A percentile compares a stretch with the other conserved stretches of the same genome.
Evolutionary conservation across 768 basidiomycete species (phyloP).

Genomic region (Naganishia vaughanmartiniae): DNA sequence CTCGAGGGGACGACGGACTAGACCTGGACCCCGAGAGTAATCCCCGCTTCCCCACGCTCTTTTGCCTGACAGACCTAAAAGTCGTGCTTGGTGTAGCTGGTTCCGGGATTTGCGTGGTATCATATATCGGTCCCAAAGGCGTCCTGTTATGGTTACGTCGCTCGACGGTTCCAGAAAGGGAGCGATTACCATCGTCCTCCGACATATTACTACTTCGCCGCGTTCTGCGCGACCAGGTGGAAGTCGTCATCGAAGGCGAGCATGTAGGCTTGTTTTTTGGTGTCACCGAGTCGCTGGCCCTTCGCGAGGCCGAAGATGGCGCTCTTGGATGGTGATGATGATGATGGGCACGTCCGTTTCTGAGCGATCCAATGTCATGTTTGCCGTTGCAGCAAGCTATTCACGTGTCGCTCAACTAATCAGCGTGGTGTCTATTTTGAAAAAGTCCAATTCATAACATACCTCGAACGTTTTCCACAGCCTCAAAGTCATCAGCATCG

Average conservation of each 20-base stretch:
- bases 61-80: conserved; percentile 1
- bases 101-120: conserved; percentile 7
- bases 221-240: conserved; percentile 10
- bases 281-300: neutral
- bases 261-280: conserved; percentile 11
- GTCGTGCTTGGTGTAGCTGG: conserved; percentile 6
- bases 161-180: neutral
- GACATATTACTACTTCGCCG: conserved; percentile 17
- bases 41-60: neutral
- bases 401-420: neutral
- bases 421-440: conserved; percentile 56
- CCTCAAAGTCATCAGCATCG: conserved; percentile 76
- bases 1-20: conserved; percentile 9
- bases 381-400: conserved; percentile 49
- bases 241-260: conserved; percentile 18
- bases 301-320: conserved; percentile 6
- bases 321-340: conserved; percentile 25
- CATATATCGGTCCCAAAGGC: conserved; percentile 4
- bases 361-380: conserved; percentile 44
- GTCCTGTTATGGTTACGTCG: conserved; percentile 11
- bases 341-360: conserved; percentile 37
- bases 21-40: conserved; percentile 16
- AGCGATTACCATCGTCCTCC: conserved; percentile 18
- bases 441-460: neutral
- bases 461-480: conserved; percentile 87